These are phyloP conservation scores for Termitomyces sp. DNA, from an alignment of 768 basidiomycete genomes.

Conservation along the genomic window DNA sequence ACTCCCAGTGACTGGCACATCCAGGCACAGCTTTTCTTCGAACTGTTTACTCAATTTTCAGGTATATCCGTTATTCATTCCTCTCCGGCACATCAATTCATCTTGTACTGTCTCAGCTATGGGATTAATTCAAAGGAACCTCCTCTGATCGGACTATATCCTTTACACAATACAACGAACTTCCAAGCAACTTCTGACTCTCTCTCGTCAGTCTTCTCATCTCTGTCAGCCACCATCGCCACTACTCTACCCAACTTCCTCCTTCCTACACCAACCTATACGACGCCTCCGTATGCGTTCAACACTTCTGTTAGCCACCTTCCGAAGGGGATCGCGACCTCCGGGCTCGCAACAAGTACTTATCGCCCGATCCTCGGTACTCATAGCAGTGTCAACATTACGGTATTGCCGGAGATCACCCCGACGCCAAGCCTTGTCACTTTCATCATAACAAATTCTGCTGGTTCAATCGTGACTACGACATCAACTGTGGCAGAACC, in stretches of 20 bases:
- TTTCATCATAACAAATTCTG: constrained; percentile 48
- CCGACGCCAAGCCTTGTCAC: constrained; percentile 49
- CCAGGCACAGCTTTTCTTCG: constrained; percentile 62
- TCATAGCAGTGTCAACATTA: constrained; percentile 33
- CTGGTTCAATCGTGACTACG: constrained; percentile 48
- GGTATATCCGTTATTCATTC: constrained; percentile 32
- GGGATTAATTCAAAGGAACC: constrained; percentile 72
- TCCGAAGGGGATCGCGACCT: constrained; percentile 48
- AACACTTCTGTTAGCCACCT: constrained; percentile 59
- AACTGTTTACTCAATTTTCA: constrained; percentile 76
- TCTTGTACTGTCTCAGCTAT: constrained; percentile 39
- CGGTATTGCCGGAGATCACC: constrained; percentile 53
- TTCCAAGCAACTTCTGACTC: constrained; percentile 32
- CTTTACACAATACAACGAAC: constrained; percentile 43
- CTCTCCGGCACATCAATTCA: background rate
- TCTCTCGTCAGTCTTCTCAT: constrained; percentile 51
- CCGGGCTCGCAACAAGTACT: constrained; percentile 68
- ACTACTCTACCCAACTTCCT: constrained; percentile 72
- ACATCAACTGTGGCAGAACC: constrained; percentile 42
- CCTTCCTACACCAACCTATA: constrained; percentile 57
- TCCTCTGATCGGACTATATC: constrained; percentile 75
- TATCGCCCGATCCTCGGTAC: constrained; percentile 54
- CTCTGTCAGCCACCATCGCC: constrained; percentile 54
- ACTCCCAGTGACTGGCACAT: background rate
- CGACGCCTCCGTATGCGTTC: constrained; percentile 61